These are phyloP conservation scores for Lolium perenne DNA, from an alignment of 176 grass and related monocot species.

Conservation along the genomic window DNA sequence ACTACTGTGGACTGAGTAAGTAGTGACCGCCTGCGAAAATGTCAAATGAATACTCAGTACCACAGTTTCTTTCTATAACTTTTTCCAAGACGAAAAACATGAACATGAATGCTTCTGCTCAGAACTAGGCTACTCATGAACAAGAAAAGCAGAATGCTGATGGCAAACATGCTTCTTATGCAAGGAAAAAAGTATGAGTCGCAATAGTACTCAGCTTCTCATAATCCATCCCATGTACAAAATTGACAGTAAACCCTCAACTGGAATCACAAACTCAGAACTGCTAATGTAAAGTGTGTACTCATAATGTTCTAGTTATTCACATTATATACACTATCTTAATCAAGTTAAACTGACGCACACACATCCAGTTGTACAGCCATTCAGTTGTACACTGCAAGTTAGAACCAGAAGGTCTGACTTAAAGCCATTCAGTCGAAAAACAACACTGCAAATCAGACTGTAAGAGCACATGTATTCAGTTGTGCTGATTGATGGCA, in stretches of 20 bases:
- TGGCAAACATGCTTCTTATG: slow-evolving; percentile 1
- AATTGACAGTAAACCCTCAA: slow-evolving; percentile 4
- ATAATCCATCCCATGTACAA: slow-evolving; percentile 12
- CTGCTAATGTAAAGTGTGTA: background rate
- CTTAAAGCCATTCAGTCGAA: background rate
- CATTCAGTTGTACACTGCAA: background rate
- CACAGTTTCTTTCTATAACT: background rate
- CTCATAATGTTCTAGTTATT: slow-evolving; percentile 6
- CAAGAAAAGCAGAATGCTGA: slow-evolving; percentile 6
- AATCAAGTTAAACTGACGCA: slow-evolving; percentile 2
- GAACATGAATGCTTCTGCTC: background rate
- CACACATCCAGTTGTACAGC: background rate
- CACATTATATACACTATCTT: background rate
- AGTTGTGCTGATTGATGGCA: slow-evolving; percentile 22
- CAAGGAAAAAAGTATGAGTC: background rate
- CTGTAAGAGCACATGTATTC: slow-evolving; percentile 1
- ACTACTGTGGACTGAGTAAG: slow-evolving; percentile 73
- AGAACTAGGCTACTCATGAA: background rate
- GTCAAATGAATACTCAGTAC: slow-evolving; percentile 30
- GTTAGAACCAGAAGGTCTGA: background rate
- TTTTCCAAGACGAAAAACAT: background rate
- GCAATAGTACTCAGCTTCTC: background rate
- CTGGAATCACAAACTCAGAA: slow-evolving; percentile 19
- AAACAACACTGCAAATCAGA: background rate
- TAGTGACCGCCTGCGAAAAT: slow-evolving; percentile 70